Base-by-base conservation (phyloP, 148 eudicot species). In the Spergularia bocconei region DNA sequence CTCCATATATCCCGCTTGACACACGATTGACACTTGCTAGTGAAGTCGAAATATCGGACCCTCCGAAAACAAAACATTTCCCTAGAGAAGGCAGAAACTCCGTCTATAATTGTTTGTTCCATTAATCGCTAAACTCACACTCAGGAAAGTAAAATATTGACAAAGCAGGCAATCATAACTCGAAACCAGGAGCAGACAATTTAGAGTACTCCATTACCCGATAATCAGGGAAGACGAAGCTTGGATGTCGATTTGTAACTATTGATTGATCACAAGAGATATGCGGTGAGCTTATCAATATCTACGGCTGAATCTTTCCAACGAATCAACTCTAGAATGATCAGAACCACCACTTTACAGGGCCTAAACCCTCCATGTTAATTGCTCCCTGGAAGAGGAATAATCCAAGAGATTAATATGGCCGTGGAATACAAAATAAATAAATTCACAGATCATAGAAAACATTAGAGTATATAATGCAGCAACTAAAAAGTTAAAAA, bases 281-380 rank as follows among this genome's bases (percentile, higher is more conserved):
- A 33, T 39, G 14, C 29, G 5, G 2, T 13, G 29, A 66, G 29
- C 70, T 10, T 13, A 14, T 29, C 44, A 29, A 13, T 66, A 66
- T 8, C 25, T 66, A 41, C 11, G 71, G 20, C 33, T 67, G 56
- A 67, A 48, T 19, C 4, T 51, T 50, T 68, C 16, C 29, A 23
- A 66, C 29, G 16, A 11, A 13, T 11, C 71, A 68, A 68, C 7
- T 55, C 20, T 5, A 6, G 14, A 36, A 23, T 10, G 11, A 73
- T 80, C 79, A 88, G 39, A 76, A 81, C 97, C 97, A 91, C 97
- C 97, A 91, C 69, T 84, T 57, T 72, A 83, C n/a, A 41, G 92
- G 92, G 11, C 97, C 97, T 78, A 90, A 72, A 65, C 93, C 97
- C 68, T 89, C 92, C 25, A 80, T 79, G 78, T 84, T 86, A 41